Evolutionary conservation across 2,329 filamentous ascomycete genomes (phyloP).

Genomic region (Paecilomyces dactylethromorphus): DNA sequence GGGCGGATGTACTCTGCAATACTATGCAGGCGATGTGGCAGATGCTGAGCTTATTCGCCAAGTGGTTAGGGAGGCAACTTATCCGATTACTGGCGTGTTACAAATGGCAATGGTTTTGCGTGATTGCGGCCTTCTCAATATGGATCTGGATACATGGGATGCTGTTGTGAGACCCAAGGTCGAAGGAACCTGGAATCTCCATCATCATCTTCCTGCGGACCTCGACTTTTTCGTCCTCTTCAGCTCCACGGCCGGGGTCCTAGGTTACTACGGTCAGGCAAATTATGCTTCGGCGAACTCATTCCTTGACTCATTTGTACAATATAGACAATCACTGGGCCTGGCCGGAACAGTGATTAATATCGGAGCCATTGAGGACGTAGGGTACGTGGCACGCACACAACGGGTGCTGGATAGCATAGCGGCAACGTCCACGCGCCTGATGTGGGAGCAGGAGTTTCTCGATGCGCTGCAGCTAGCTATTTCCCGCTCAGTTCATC

Average conservation of each 20-base stretch:
- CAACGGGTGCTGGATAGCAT: too few species aligned
- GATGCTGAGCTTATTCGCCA: too few species aligned
- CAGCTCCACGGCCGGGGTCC: slow-evolving; percentile 26
- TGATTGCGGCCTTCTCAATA: not conserved
- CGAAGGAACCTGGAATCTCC: slow-evolving; percentile 17
- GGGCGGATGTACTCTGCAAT: slow-evolving; percentile 12
- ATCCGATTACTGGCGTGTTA: too few species aligned
- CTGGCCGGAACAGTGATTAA: too few species aligned
- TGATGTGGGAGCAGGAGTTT: too few species aligned
- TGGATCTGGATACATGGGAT: slow-evolving; percentile 19
- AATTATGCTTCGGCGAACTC: slow-evolving; percentile 33
- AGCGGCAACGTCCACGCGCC: too few species aligned
- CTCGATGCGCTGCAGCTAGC: too few species aligned
- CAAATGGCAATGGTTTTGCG: too few species aligned
- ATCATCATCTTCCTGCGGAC: slow-evolving; percentile 11
- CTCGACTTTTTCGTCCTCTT: slow-evolving; percentile 41
- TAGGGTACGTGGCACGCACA: too few species aligned
- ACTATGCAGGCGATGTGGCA: slow-evolving; percentile 8
- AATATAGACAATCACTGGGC: slow-evolving; percentile 20
- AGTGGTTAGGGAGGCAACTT: too few species aligned
- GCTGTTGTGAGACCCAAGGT: slow-evolving; percentile 22
- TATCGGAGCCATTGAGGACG: too few species aligned
- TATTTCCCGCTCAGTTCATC: too few species aligned
- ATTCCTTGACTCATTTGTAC: slow-evolving; percentile 26
- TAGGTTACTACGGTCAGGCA: slow-evolving; percentile 23